Base-by-base conservation (phyloP, 352 stramenopile genomes). In the Halophytophthora polymorphica region DNA sequence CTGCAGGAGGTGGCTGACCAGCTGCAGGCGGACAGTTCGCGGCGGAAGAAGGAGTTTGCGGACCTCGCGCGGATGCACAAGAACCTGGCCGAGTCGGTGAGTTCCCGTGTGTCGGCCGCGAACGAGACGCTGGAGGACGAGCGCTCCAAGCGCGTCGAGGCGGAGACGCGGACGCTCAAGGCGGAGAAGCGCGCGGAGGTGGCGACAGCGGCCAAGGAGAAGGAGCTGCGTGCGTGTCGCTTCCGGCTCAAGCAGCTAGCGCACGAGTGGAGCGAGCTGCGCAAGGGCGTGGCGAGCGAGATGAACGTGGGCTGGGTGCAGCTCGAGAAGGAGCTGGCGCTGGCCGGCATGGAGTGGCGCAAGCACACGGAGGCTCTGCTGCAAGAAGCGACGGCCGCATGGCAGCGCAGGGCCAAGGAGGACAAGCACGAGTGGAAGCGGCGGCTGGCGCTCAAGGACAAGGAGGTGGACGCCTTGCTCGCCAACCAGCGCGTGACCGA, bases 21-120 rank as follows among this genome's bases (percentile, higher is more conserved):
- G 7, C 50, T 66, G 14, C 80, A 77, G 49, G 2, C 31, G 7
- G 74, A 84, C 8, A 37, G 64, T 10, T 31, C 38, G 8, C 74
- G 78, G 41, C 79, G 87, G 25, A 59, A 58, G 8, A 85, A 86
- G 35, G 74, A 83, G 19, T 82, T 86, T 44, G 78, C 64, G 15
- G 75, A 88, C 52, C 41, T 90, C 18, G 63, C 74, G 10, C 67
- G 79, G 13, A 83, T 88, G 58, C 68, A 90, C 64, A 86, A 83
- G 62, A 88, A 82, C 31, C 40, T 86, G 14, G 61, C 55, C 1
- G 73, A 83, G 10, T 63, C 75, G 0, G 81, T 87, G 60, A 52
- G 61, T 58, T 21, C 11, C 17, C 60, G 60, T 38, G 40, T 52
- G 8, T 21, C 53, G n/a, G 25, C 40, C 19, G 60, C 55, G 57